Base-by-base conservation (phyloP, 768 basidiomycete genomes). In the Gloeostereum incarnatum region DNA sequence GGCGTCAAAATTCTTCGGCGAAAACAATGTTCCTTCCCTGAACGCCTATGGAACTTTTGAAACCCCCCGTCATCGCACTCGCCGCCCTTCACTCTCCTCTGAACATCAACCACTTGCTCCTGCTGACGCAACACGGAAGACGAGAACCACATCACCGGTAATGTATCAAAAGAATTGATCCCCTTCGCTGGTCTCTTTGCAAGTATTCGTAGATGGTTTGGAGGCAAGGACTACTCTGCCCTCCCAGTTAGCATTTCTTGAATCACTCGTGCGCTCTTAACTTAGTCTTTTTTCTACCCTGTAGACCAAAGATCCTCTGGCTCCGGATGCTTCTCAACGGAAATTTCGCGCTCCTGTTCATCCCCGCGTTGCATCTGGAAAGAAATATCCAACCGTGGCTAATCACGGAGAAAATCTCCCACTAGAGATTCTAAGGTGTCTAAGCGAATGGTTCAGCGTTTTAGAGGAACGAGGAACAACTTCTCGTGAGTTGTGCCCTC, bases 391-490 rank as follows among this genome's bases (percentile, higher is more conserved):
- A 43, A 31, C 14, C 53, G 5, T 13, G 1, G 19, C 29, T 2
- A 17, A 21, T 13, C 17, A 25, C 7, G 75, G 76, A 8, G 65
- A 75, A 47, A 80, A 78, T 51, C 51, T 78, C 6, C 78, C 78
- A 6, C 50, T 78, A 23, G 71, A 77, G 47, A 62, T 80, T 31
- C 31, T 80, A 35, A 54, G 71, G 13, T 68, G 65, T 44, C 48
- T 81, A 35, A 75, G 74, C 45, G 66, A 75, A 39, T 81, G 77
- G 77, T 56, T 68, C 36, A 69, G 68, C 45, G 65, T 71, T 9
- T 53, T 79, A 25, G 78, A 81, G 44, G 74, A 71, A 48, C 62
- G 77, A 38, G 63, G 61, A n/a, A 70, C 67, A 16, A 73, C 78
- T 9, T 70, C 75, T 19, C 75, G 77, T 70, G 33, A 18, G 60